A percentile compares a stretch with the other conserved stretches of the same genome.
Evolutionary conservation across 495 filamentous ascomycete species (phyloP).

Genomic region (Daldinia grandis): DNA sequence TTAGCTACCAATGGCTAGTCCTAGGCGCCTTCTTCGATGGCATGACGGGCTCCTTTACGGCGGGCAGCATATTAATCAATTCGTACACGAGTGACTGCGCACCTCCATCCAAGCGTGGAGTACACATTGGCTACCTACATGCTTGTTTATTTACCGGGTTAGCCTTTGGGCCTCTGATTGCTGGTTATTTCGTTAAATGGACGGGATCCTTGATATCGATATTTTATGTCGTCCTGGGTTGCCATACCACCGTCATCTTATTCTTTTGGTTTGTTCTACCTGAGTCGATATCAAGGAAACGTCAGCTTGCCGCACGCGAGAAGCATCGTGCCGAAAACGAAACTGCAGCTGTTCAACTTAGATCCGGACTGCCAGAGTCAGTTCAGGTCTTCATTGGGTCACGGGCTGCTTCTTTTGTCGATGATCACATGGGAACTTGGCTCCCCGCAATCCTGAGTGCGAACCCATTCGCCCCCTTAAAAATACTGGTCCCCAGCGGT

Average conservation of each 20-base stretch:
- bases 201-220: conserved; percentile 73
- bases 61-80: conserved; percentile 78
- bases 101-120: conserved; percentile 74
- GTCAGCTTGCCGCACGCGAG: conserved; percentile 72
- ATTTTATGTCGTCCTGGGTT: conserved; percentile 79
- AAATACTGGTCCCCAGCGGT: conserved; percentile 76
- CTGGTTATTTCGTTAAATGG: conserved; percentile 75
- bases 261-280: conserved; percentile 76
- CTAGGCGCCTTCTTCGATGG: conserved; percentile 80
- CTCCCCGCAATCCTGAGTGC: conserved; percentile 43
- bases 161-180: conserved; percentile 80
- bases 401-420: conserved; percentile 37
- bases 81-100: conserved; percentile 93
- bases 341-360: conserved; percentile 24
- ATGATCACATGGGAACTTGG: conserved; percentile 51
- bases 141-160: conserved; percentile 87
- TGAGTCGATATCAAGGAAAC: conserved; percentile 77
- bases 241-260: conserved; percentile 74
- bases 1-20: conserved; percentile 78
- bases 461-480: conserved; percentile 78
- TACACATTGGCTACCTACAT: conserved; percentile 90
- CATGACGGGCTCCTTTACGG: conserved; percentile 84
- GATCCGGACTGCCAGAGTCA: conserved; percentile 36
- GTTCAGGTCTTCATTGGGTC: conserved; percentile 27
- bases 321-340: conserved; percentile 60